These are phyloP conservation scores for Phytopythium boreale DNA, from an alignment of 352 stramenopile species.

Conservation along the genomic window DNA sequence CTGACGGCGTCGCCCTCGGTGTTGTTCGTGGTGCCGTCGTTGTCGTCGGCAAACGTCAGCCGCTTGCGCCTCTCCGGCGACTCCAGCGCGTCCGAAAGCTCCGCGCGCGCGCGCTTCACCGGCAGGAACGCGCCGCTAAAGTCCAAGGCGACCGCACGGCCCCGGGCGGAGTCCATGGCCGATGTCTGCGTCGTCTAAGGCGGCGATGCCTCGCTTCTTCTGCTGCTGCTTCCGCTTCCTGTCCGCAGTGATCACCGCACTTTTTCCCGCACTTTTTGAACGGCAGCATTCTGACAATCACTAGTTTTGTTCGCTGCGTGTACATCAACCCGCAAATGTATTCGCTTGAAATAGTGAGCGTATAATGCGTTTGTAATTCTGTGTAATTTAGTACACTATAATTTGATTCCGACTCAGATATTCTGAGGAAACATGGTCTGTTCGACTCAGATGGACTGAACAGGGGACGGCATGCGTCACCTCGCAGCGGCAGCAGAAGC, in stretches of 20 bases:
- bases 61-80: constrained; percentile 3
- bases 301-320: not conserved
- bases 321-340: not conserved
- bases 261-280: constrained; percentile 11
- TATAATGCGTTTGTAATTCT: not conserved
- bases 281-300: not conserved
- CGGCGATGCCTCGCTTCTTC: too few relatives aligned
- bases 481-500: too few relatives aligned
- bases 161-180: constrained; percentile 5
- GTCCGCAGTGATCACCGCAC: too few relatives aligned
- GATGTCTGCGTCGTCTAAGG: not conserved
- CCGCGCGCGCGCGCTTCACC: constrained; percentile 18
- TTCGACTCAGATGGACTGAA: too few relatives aligned
- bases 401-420: too few relatives aligned
- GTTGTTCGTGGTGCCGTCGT: constrained; percentile 19
- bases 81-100: constrained; percentile 1
- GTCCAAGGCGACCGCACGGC: constrained; percentile 16
- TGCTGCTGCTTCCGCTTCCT: not conserved
- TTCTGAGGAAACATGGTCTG: too few relatives aligned
- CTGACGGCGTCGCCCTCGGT: not conserved
- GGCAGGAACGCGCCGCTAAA: constrained; percentile 19
- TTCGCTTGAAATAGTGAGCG: not conserved
- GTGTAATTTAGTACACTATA: not conserved
- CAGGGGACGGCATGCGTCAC: too few relatives aligned
- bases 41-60: not conserved